Evolutionary conservation across 2,329 filamentous ascomycete genomes (phyloP), one percentile per base, ranked within the genome.

Genomic region (Ophiostoma ulmi): DNA sequence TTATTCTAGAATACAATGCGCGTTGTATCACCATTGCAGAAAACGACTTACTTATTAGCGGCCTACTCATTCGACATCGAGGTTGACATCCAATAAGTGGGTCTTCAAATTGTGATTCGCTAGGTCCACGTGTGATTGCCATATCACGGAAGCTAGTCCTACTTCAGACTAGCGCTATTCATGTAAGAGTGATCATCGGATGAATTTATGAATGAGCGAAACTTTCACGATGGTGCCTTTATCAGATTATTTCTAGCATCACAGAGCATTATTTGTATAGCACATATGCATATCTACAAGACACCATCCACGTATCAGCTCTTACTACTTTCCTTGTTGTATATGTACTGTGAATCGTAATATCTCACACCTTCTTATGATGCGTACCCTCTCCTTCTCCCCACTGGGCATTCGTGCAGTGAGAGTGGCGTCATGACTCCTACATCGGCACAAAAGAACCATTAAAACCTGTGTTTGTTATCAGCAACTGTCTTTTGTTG

Each of bases 161-260:
- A 13, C 6, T 36, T 63, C 1, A 17, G 58, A 36, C 58, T 63
- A 63, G 58, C 31, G 31, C 8, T 0, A 20, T 36, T 13, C 31
- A 31, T 63, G 58, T 63, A 63, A 63, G 58, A 35, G 58, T 26
- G 10, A n/a, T 26, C 52, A 58, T 58, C n/a, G 52, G 52, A 58
- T 26, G 52, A 58, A 58, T 13, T 26, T 31, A 48, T 48, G 44
- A 48, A 48, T 20, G 44, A 7, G n/a, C 20, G n/a, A 48, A 13
- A 6, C 2, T 20, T 20, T n/a, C 44, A 20, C 17, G 17, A 20
- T 6, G 52, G 52, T 22, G n/a, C 48, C 10, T 22, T 22, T 17
- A 48, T 5, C 44, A 5, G 13, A 48, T 17, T 17, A 48, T 48
- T 55, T 31, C 31, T 31, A 31, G 31, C 31, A 20, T 44, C 41